Percentiles rank a stretch among this genome's conserved stretches.
Conservation (phyloP, 495 filamentous ascomycete genomes). For the Aspergillus incahuasiensis region DNA sequence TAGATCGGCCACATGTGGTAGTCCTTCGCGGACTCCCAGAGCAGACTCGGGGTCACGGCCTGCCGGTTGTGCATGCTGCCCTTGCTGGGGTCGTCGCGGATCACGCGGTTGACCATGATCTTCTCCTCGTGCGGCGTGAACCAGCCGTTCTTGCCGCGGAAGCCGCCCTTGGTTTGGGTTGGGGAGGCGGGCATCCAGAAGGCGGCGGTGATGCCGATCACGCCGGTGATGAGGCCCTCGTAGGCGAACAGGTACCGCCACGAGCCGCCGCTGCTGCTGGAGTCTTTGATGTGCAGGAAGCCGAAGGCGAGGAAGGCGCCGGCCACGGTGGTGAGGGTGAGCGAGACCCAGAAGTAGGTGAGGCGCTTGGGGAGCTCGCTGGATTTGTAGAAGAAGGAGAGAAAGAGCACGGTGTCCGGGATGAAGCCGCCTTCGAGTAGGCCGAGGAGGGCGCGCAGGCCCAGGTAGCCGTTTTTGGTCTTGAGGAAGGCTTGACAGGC, state of each 20-base stretch:
- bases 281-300: slow-evolving; percentile 60
- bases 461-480: slow-evolving; percentile 58
- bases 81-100: slow-evolving; percentile 70
- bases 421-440: slow-evolving; percentile 73
- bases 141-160: slow-evolving; percentile 70
- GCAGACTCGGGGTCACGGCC: slow-evolving; percentile 49
- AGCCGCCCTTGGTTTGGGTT: slow-evolving; percentile 61
- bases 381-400: slow-evolving; percentile 73
- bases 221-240: slow-evolving; percentile 49
- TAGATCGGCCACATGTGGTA: slow-evolving; percentile 73
- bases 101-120: slow-evolving; percentile 69
- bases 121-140: slow-evolving; percentile 61
- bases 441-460: slow-evolving; percentile 61
- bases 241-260: slow-evolving; percentile 68
- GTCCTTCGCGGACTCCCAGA: slow-evolving; percentile 60
- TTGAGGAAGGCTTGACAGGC: slow-evolving; percentile 61
- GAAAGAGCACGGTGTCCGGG: slow-evolving; percentile 56
- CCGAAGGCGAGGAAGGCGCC: slow-evolving; percentile 68
- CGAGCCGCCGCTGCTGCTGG: slow-evolving; percentile 58
- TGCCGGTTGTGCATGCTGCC: slow-evolving; percentile 59
- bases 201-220: slow-evolving; percentile 60
- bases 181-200: slow-evolving; percentile 69
- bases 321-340: slow-evolving; percentile 58
- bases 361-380: slow-evolving; percentile 63
- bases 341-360: slow-evolving; percentile 67